These are phyloP conservation scores for Mycosphaerella arachidis DNA, from an alignment of 2,329 filamentous ascomycete genomes.

Conservation along the genomic window DNA sequence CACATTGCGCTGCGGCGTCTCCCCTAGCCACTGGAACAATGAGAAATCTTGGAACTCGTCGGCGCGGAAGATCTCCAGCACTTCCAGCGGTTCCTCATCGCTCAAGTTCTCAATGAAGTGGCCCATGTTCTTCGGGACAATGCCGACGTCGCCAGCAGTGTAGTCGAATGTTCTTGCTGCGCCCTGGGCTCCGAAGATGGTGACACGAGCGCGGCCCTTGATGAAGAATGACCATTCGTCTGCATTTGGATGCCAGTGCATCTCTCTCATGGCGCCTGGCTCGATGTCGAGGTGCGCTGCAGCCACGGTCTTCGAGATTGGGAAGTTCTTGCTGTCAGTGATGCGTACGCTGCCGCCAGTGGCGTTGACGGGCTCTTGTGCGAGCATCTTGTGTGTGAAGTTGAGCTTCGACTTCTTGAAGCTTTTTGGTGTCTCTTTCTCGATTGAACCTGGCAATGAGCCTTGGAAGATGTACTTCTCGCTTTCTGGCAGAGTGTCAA, in stretches of 20 bases:
- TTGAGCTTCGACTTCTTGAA: conserved; percentile 64
- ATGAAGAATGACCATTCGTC: conserved; percentile 83
- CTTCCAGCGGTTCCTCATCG: conserved; percentile 70
- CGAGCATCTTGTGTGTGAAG: conserved; percentile 69
- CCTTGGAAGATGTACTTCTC: conserved; percentile 75
- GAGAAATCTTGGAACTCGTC: conserved; percentile 69
- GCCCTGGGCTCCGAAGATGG: conserved; percentile 66
- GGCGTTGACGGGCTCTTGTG: conserved; percentile 61
- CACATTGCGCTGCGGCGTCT: conserved; percentile 58
- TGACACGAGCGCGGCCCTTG: conserved; percentile 65
- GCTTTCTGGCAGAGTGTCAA: conserved; percentile 60
- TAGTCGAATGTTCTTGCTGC: conserved; percentile 73
- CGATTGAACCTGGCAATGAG: conserved; percentile 58
- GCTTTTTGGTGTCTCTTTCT: conserved; percentile 59
- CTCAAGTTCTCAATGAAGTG: conserved; percentile 77
- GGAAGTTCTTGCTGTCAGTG: conserved; percentile 71
- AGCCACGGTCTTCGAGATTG: conserved; percentile 66
- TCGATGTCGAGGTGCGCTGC: conserved; percentile 68
- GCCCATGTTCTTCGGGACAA: conserved; percentile 71
- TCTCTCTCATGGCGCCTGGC: conserved; percentile 68
- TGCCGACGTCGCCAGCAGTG: conserved; percentile 67
- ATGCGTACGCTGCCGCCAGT: conserved; percentile 69
- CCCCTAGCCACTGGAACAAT: conserved; percentile 70
- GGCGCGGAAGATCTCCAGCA: conserved; percentile 64
- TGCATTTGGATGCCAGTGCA: conserved; percentile 77